Evolutionary conservation across 306 rosid species (phyloP), one percentile per base, ranked within the genome.

Genomic region (Sechiopsis laciniata): DNA sequence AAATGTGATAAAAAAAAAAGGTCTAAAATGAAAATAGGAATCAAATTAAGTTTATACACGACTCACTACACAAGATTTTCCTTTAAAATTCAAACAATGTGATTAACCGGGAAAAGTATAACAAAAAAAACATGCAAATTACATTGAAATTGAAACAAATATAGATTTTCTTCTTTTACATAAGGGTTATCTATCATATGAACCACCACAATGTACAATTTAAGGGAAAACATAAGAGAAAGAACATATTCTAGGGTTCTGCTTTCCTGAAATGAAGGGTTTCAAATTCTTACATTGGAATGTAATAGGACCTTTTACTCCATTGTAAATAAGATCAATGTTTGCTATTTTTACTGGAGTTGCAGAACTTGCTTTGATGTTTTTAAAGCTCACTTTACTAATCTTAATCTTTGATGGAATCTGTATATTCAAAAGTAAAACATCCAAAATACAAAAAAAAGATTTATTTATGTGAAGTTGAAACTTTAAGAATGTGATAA

Each of bases 341-440:
- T 81, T 73, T 29, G 14, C 11, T 12, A 88, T 5, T 51, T 51
- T 59, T 21, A 88, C 52, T 10, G 75, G 68, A 6, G 71, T 63
- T 2, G 48, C 4, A 9, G 85, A 56, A 6, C 84, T 86, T 0
- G 89, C 91, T 35, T 0, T 54, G 3, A 86, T 81, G 32, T 83
- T 76, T 78, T 73, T 84, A 82, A 83, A 82, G 75, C 70, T 81
- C 21, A 88, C 82, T 8, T 81, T 73, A 72, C 81, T 88, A 42
- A 88, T 78, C 85, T 78, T 85, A 17, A 86, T 74, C n/a, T 74
- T 78, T 3, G 89, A 86, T 11, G 88, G 83, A 76, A 0, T 0
- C 85, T 82, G 22, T 17, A 57, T 11, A 50, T 50, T 50, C 29
- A 50, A 50, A 50, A 50, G 72, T 3, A 15, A 50, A 14, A 50